Evolutionary conservation across 345 rosid species (phyloP), one percentile per base, ranked within the genome.

Genomic region (Eucalyptus sideroxylon): DNA sequence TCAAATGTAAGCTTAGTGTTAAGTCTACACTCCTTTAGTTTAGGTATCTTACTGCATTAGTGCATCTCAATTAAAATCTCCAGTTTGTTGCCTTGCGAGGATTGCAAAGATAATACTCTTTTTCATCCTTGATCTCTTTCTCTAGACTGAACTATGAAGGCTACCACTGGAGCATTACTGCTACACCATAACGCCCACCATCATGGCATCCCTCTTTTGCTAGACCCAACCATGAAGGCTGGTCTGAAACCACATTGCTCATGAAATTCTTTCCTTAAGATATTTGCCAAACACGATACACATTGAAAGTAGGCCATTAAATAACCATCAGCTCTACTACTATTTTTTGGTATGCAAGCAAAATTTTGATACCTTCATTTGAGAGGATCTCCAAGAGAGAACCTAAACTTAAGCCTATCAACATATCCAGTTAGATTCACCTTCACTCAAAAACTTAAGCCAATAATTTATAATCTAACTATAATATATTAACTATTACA

Each of bases 151-250:
- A 59, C 65, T 27, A 59, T 59, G n/a, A 59, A 59, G 65, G 65
- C n/a, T 59, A 21, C 65, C 7, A 26, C 1, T 0, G 0, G 15
- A 59, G 26, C 14, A 59, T 0, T 11, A 27, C 5, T 11, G n/a
- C 65, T 11, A 11, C 65, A 59, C n/a, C n/a, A 2, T 1, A 26
- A 59, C 0, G 7, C n/a, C 65, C n/a, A 59, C 14, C n/a, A 15
- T 59, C 65, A 26, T 27, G 7, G 1, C 65, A 59, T 24, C 16
- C 31, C 69, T 60, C 34, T 27, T 60, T 60, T 30, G 31, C 69
- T 30, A 60, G 31, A 60, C 9, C 69, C n/a, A 60, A 60, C 34
- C 4, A 60, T 60, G 69, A 60, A 60, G 69, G 69, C 31, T 13
- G 4, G 16, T 13, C 34, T 2, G 1, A 60, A 60, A 60, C 69